Evolutionary conservation across 2,329 filamentous ascomycete genomes (phyloP).

Genomic region (Talaromyces sp.): DNA sequence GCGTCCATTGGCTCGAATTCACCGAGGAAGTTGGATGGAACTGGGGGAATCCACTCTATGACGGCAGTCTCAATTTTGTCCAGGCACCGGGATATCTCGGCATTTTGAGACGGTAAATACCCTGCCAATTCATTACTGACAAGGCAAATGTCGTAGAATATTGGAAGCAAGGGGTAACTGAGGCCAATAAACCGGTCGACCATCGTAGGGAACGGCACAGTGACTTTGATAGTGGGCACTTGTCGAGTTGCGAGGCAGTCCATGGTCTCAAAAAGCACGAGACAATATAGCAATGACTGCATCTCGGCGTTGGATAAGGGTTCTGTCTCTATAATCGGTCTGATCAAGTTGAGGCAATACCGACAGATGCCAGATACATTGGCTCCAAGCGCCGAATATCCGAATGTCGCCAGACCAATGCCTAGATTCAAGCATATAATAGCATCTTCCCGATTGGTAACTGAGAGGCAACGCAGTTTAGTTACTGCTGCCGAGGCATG

Average conservation of each 20-base stretch:
- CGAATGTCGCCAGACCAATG: conserved; percentile 3
- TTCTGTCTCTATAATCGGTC: neutral
- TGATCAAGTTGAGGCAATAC: conserved; percentile 1
- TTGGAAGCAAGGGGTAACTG: conserved; percentile 5
- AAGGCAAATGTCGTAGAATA: conserved; percentile 5
- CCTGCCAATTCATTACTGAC: conserved; percentile 2
- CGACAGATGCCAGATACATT: conserved; percentile 6
- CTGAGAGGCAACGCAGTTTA: conserved; percentile 1
- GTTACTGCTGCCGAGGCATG: conserved; percentile 4
- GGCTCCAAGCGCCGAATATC: conserved; percentile 5
- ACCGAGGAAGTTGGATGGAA: neutral
- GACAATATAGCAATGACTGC: conserved; percentile 2
- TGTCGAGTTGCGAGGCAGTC: conserved; percentile 3
- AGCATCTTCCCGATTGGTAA: neutral
- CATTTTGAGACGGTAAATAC: neutral
- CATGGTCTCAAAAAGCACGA: conserved; percentile 7
- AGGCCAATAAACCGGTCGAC: conserved; percentile 7
- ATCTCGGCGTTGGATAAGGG: neutral
- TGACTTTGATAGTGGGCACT: conserved; percentile 5
- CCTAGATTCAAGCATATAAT: conserved; percentile 4
- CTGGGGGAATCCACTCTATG: conserved; percentile 4
- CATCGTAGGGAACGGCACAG: neutral
- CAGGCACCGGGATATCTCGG: conserved; percentile 3
- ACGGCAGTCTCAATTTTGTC: conserved; percentile 2
- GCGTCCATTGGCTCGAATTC: conserved; percentile 6